These are phyloP conservation scores for Scleroderma bovista DNA, from an alignment of 768 basidiomycete genomes.

Conservation along the genomic window DNA sequence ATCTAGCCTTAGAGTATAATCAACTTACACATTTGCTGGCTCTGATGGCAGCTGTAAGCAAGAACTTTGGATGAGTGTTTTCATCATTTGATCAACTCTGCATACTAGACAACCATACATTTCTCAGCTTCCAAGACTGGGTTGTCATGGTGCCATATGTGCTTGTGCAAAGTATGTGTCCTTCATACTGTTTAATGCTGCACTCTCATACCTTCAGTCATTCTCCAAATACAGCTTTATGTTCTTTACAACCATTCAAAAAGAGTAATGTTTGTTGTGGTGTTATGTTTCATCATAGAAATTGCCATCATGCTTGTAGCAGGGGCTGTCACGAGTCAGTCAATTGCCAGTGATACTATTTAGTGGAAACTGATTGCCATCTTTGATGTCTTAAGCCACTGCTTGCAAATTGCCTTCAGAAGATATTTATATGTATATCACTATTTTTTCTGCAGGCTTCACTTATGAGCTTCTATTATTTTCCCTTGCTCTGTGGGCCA, in stretches of 20 bases:
- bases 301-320: not conserved
- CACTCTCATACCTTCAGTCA: constrained; percentile 30
- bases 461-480: not conserved
- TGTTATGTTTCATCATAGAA: constrained; percentile 31
- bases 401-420: too few species aligned
- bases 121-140: not conserved
- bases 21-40: not conserved
- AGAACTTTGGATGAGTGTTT: not conserved
- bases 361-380: not conserved
- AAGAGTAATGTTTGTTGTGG: constrained; percentile 44
- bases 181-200: not conserved
- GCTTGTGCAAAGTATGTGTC: not conserved
- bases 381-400: not conserved
- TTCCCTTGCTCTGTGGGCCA: not conserved
- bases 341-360: not conserved
- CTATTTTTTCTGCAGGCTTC: not conserved
- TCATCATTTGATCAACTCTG: not conserved
- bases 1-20: too few species aligned
- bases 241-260: constrained; percentile 54
- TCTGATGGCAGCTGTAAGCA: not conserved
- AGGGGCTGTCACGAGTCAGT: not conserved
- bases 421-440: too few species aligned
- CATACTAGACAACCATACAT: not conserved
- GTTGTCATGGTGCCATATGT: not conserved
- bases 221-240: constrained; percentile 59